Evolutionary conservation across 1,284 basidiomycete species (phyloP), one percentile per base, ranked within the genome.

Genomic region (Trametes hirsuta): DNA sequence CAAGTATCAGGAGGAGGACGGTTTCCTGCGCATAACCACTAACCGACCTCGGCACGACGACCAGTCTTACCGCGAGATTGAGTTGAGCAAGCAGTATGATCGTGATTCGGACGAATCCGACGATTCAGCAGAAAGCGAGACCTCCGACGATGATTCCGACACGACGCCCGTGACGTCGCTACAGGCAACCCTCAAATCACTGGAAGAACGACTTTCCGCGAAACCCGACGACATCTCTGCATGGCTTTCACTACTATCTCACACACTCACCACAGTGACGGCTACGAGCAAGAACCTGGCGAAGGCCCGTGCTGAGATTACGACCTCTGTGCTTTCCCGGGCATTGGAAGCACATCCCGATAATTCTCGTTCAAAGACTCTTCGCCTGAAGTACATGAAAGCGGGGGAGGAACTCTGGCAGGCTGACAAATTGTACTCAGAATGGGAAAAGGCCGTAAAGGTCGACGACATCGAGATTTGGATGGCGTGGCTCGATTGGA

Each of bases 401-500:
- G 84, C 87, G 1, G 90, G 90, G 10, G 87, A 90, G 71, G 83
- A 87, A 59, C 67, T 88, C n/a, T 92, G 88, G 90, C 72, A 80
- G 35, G 76, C 79, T 59, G 75, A 76, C 48, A 81, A 85, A 73
- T 67, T 88, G 10, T 63, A 70, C 21, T 74, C 77, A 12, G 88
- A 94, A 68, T 95, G 93, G 93, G 86, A 90, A 51, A 79, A 82
- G 41, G 85, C 89, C 0, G 73, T 91, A 62, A 68, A 77, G 24
- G 75, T 81, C 9, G 80, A 80, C 41, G 75, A 78, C 37, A 76
- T 83, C 35, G 77, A 79, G 54, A 77, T 91, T 15, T 87, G 84
- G 82, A 81, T 90, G 73, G 87, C 87, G 63, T 93, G 89, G 90
- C 69, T 91, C 5, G 88, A 90, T 65, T 92, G 88, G 90, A 79